These are phyloP conservation scores for Kodamaea kakaduensis DNA, from an alignment of 805 yeast species.

Conservation along the genomic window DNA sequence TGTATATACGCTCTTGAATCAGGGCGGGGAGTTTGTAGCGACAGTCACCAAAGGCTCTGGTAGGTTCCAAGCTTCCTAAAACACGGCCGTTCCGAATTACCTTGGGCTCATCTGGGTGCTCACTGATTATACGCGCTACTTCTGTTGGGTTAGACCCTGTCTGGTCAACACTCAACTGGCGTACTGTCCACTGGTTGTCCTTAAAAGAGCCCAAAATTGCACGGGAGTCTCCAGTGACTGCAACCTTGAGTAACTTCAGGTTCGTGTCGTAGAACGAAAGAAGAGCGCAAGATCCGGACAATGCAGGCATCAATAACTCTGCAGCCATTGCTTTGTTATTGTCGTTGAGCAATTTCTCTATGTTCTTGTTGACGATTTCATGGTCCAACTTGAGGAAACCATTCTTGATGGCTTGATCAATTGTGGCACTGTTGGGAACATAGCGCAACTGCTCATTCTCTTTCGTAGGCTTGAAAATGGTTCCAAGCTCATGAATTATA, in stretches of 20 bases:
- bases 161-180: slow-evolving; percentile 83
- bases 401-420: slow-evolving; percentile 73
- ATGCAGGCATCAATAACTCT: slow-evolving; percentile 81
- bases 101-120: slow-evolving; percentile 88
- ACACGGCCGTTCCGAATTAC: slow-evolving; percentile 85
- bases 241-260: slow-evolving; percentile 70
- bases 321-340: slow-evolving; percentile 68
- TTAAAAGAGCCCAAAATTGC: slow-evolving; percentile 77
- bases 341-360: slow-evolving; percentile 62
- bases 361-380: slow-evolving; percentile 74
- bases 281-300: slow-evolving; percentile 92
- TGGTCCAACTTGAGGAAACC: slow-evolving; percentile 85
- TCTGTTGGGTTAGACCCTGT: slow-evolving; percentile 91
- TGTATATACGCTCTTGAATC: slow-evolving; percentile 68
- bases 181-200: slow-evolving; percentile 80
- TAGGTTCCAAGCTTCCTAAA: slow-evolving; percentile 89
- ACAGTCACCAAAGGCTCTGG: slow-evolving; percentile 96
- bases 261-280: slow-evolving; percentile 81
- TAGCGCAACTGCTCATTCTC: slow-evolving; percentile 48
- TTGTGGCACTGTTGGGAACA: slow-evolving; percentile 62
- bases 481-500: slow-evolving; percentile 74
- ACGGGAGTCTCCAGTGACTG: slow-evolving; percentile 95
- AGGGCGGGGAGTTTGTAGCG: slow-evolving; percentile 80
- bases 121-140: slow-evolving; percentile 73
- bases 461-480: slow-evolving; percentile 53